Conservation (phyloP, 495 filamentous ascomycete genomes). For the Stereocaulon alpinum region DNA sequence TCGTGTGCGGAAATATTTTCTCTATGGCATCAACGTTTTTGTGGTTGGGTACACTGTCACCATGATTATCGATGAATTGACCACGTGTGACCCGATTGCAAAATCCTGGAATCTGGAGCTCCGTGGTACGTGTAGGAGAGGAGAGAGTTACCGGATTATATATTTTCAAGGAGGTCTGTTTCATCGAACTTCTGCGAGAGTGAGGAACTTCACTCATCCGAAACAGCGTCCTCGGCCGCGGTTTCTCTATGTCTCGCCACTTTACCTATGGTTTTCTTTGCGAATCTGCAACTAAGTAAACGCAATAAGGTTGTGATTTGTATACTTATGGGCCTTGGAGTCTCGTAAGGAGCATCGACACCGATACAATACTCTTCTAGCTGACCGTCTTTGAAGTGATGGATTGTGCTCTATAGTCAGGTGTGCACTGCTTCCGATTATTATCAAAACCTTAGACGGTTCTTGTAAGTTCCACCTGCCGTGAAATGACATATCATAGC, state of each 20-base stretch:
- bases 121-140: background rate
- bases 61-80: background rate
- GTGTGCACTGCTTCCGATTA: background rate
- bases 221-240: slow-evolving; percentile 2
- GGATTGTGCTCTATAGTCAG: slow-evolving; percentile 3
- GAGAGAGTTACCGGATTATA: background rate
- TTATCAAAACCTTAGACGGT: background rate
- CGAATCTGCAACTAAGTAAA: background rate
- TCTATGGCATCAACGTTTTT: slow-evolving; percentile 14
- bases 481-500: background rate
- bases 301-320: background rate
- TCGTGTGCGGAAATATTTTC: background rate
- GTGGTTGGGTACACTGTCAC: slow-evolving; percentile 2
- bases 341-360: background rate
- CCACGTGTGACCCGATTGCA: background rate
- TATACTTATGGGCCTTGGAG: slow-evolving; percentile 3
- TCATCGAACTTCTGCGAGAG: background rate
- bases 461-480: background rate
- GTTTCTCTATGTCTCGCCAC: background rate
- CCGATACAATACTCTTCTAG: background rate
- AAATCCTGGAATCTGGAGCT: background rate
- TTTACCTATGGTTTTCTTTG: slow-evolving; percentile 1
- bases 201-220: background rate
- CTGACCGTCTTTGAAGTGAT: background rate
- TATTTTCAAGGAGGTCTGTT: background rate